These are phyloP conservation scores for Maudiozyma bulderi DNA, from an alignment of 805 yeast genomes.

Conservation along the genomic window DNA sequence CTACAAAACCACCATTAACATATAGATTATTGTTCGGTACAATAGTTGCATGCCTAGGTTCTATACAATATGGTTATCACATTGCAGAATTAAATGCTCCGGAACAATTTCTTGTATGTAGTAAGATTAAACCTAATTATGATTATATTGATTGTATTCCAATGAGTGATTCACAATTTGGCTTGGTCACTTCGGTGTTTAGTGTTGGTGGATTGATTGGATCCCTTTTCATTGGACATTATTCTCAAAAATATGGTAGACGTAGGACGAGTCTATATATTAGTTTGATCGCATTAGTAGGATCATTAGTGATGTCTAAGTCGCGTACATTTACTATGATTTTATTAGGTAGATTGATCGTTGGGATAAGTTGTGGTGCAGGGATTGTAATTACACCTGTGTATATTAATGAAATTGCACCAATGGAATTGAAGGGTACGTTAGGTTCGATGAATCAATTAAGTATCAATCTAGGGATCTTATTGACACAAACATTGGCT, in stretches of 20 bases:
- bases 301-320: slow-evolving; percentile 51
- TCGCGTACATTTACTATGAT: slow-evolving; percentile 33
- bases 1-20: background rate
- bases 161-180: slow-evolving; percentile 48
- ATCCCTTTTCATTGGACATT: slow-evolving; percentile 54
- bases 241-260: slow-evolving; percentile 63
- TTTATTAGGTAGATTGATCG: slow-evolving; percentile 63
- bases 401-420: slow-evolving; percentile 72
- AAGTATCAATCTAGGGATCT: slow-evolving; percentile 74
- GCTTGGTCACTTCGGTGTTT: slow-evolving; percentile 67
- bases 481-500: slow-evolving; percentile 70
- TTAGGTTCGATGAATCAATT: slow-evolving; percentile 89
- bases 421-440: slow-evolving; percentile 56
- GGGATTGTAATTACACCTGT: slow-evolving; percentile 81
- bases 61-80: slow-evolving; percentile 89
- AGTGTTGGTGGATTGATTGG: slow-evolving; percentile 79
- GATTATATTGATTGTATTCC: slow-evolving; percentile 39
- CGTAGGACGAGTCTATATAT: slow-evolving; percentile 43
- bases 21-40: slow-evolving; percentile 2
- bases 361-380: slow-evolving; percentile 83
- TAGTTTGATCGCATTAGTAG: slow-evolving; percentile 42
- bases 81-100: slow-evolving; percentile 94
- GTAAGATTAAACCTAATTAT: slow-evolving; percentile 10
- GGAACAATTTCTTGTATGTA: slow-evolving; percentile 57
- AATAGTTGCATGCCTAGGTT: slow-evolving; percentile 56